phyloP scores from a whole-genome alignment of 331 rosid genomes.

The Rhamnella rubrinervis region DNA sequence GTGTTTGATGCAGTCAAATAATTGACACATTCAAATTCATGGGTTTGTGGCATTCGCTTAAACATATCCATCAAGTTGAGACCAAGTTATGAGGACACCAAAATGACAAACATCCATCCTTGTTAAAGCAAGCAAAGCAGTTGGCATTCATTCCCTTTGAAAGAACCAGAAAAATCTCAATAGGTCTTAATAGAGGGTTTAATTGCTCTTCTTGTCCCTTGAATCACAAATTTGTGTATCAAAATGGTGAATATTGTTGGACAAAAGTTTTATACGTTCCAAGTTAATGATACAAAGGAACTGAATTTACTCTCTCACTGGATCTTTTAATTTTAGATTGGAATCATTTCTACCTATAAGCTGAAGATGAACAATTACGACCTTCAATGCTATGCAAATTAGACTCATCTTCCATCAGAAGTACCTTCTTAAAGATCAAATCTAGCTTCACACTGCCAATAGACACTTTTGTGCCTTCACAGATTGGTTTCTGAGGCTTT shows the following conservation, averaged over 20 bases:
- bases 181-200: not conserved
- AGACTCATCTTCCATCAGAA: too few relatives aligned
- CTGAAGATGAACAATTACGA: too few relatives aligned
- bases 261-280: not conserved
- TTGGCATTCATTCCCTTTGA: not conserved
- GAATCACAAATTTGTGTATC: not conserved
- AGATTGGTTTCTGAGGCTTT: too few relatives aligned
- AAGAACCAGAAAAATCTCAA: not conserved
- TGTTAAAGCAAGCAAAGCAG: too few relatives aligned
- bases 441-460: too few relatives aligned
- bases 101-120: not conserved
- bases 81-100: too few relatives aligned
- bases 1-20: conserved; percentile 24
- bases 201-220: not conserved
- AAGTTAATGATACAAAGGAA: not conserved
- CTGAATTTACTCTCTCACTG: too few relatives aligned
- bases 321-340: too few relatives aligned
- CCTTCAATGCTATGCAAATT: too few relatives aligned
- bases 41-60: conserved; percentile 3
- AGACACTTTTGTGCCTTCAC: too few relatives aligned
- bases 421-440: too few relatives aligned
- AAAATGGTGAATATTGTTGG: not conserved
- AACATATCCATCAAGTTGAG: not conserved
- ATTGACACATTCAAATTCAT: conserved; percentile 5
- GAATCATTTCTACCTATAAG: too few relatives aligned